Evolutionary conservation across 169 alveolate species (phyloP), one percentile per base, ranked within the genome.

Genomic region (Plasmodium gonderi): DNA sequence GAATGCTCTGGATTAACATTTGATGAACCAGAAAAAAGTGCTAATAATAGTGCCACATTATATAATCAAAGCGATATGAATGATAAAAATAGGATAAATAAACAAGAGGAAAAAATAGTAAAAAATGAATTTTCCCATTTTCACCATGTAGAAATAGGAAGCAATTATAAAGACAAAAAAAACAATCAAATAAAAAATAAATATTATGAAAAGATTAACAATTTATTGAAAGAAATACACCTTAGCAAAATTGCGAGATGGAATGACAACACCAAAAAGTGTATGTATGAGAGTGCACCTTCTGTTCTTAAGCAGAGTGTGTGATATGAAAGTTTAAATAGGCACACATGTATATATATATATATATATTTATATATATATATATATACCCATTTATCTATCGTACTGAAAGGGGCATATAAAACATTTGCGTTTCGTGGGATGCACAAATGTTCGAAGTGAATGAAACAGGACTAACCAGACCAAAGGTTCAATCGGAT

Each of bases 121-220:
- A 54, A 54, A 17, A 17, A 33, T 8, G 72, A 54, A 54, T 2
- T 12, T 33, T 33, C 8, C 72, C 72, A 54, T 54, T 54, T 54
- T 14, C 36, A 54, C 36, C 17, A 7, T 14, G 33, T 54, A 17
- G 40, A 82, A 82, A 60, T n/a, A 36, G 87, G 17, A 31, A 80
- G 36, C 31, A 29, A 54, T 72, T 12, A 11, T 9, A 20, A 26
- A 74, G 64, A 44, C 49, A 51, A 72, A 40, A 82, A 69, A 47
- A 14, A 51, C 9, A 82, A 14, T 12, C n/a, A 44, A 14, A 42
- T 80, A 20, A 68, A 68, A 45, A 82, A 82, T 82, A 82, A 69
- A 54, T 82, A 82, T 68, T 82, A 82, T 82, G 82, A 68, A 82
- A 67, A 82, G 29, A 82, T 82, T 38, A 82, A 82, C 38, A 44